A percentile compares a stretch with the other conserved stretches of the same genome.
These are phyloP conservation scores for Fagopyrum tataricum DNA, from an alignment of 148 eudicot species.

Conservation along the genomic window DNA sequence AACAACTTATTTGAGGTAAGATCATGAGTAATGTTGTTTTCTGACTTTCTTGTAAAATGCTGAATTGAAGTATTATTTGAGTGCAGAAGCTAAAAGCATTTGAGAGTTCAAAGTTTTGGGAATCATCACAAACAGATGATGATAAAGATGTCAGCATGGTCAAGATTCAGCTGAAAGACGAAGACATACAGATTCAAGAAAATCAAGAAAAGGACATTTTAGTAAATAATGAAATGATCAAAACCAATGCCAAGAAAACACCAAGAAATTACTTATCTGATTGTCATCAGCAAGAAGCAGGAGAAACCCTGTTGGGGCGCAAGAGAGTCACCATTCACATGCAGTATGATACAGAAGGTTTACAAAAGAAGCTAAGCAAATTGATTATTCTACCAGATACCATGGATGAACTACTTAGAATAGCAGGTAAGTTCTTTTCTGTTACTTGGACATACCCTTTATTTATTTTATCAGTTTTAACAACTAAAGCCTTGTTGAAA, in stretches of 20 bases:
- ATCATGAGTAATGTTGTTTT: neutral
- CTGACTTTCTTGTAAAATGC: neutral
- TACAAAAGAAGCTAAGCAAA: conserved; percentile 35
- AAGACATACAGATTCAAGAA: conserved; percentile 26
- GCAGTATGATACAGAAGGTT: conserved; percentile 23
- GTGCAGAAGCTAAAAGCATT: conserved; percentile 45
- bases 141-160: conserved; percentile 30
- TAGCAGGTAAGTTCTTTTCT: conserved; percentile 50
- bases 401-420: conserved; percentile 46
- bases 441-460: neutral
- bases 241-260: neutral
- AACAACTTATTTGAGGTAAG: conserved; percentile 57
- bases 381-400: conserved; percentile 65
- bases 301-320: conserved; percentile 13
- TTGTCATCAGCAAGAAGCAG: conserved; percentile 8
- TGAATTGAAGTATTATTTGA: conserved; percentile 1
- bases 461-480: neutral
- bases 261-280: neutral
- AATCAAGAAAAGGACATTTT: conserved; percentile 17
- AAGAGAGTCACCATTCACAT: conserved; percentile 66
- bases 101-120: conserved; percentile 19
- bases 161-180: conserved; percentile 31
- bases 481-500: conserved; percentile 17
- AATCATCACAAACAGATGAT: conserved; percentile 23
- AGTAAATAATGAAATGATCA: conserved; percentile 13